These are phyloP conservation scores for Parafenestella ontariensis DNA, from an alignment of 2,329 filamentous ascomycete genomes.

Conservation along the genomic window DNA sequence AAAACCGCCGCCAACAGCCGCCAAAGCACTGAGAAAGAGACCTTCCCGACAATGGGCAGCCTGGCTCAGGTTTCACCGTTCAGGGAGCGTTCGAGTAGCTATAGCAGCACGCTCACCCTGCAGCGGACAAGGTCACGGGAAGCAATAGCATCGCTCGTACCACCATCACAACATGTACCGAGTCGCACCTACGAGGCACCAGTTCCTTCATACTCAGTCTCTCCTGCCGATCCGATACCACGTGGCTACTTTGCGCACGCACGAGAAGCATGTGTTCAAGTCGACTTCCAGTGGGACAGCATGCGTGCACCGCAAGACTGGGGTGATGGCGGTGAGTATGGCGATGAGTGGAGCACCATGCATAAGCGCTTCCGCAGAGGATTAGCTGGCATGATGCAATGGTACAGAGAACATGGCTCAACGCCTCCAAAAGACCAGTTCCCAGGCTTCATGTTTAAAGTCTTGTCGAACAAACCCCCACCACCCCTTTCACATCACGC, in stretches of 20 bases:
- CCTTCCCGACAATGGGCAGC: conserved; percentile 40
- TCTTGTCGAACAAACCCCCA: conserved; percentile 25
- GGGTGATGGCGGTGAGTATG: conserved; percentile 86
- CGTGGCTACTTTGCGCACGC: conserved; percentile 89
- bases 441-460: conserved; percentile 43
- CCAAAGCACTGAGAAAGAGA: conserved; percentile 26
- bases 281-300: conserved; percentile 98
- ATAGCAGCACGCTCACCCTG: conserved; percentile 28
- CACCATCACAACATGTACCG: conserved; percentile 21
- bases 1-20: conserved; percentile 27
- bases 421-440: conserved; percentile 42
- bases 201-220: conserved; percentile 82
- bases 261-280: conserved; percentile 79
- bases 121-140: conserved; percentile 37
- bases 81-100: conserved; percentile 57
- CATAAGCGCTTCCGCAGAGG: conserved; percentile 86
- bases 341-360: conserved; percentile 96
- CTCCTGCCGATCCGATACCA: conserved; percentile 80
- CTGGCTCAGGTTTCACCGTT: conserved; percentile 49
- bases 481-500: conserved; percentile 23
- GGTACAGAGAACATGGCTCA: conserved; percentile 70
- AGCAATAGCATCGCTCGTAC: conserved; percentile 21
- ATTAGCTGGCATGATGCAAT: conserved; percentile 78
- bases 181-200: conserved; percentile 72
- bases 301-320: conserved; percentile 79